Base-by-base conservation (phyloP, 1,284 basidiomycete species). In the Tilletia horrida region DNA sequence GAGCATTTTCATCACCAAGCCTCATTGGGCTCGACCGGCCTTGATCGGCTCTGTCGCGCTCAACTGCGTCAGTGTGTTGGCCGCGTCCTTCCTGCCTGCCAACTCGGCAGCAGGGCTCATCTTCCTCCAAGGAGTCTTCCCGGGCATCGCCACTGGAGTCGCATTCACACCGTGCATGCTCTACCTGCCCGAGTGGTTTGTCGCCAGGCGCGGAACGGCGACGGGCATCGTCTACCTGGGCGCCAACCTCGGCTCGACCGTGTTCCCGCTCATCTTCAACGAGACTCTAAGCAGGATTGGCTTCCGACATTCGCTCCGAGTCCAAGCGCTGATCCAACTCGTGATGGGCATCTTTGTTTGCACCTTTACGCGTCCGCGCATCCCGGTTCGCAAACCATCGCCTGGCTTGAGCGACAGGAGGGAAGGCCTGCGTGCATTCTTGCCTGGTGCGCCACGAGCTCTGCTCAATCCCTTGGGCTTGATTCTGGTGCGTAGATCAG, bases 301-400 rank as follows among this genome's bases (percentile, higher is more conserved):
- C 3, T 77, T 73, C 57, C 59, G 68, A 44, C 73, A 73, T 71
- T 73, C 76, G 1, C 66, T 77, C 42, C 65, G 76, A 13, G 65
- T 76, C 25, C 74, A 67, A 63, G 70, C 72, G 2, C 42, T 66
- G 11, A 55, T 70, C 9, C 55, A 59, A 29, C 55, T 59, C 27
- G 55, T 21, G 23, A 29, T 21, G 27, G 31, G 55, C 7, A 29
- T 35, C 31, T 25, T 35, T 27, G 35, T 59, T 29, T 59, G 9
- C 13, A 27, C 55, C 21, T 59, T 35, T 18, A 14, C 35, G 55
- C 55, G 31, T 11, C 55, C 55, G 14, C 27, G 55, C 1, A 31
- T 59, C 7, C 55, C 55, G 16, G 21, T 59, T 31, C 50, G 50
- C 23, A 27, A 21, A 13, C 50, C 50, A 14, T 25, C 50, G 21